phyloP scores from a whole-genome alignment of 305 asterid species.

The Fraxinus floribunda region DNA sequence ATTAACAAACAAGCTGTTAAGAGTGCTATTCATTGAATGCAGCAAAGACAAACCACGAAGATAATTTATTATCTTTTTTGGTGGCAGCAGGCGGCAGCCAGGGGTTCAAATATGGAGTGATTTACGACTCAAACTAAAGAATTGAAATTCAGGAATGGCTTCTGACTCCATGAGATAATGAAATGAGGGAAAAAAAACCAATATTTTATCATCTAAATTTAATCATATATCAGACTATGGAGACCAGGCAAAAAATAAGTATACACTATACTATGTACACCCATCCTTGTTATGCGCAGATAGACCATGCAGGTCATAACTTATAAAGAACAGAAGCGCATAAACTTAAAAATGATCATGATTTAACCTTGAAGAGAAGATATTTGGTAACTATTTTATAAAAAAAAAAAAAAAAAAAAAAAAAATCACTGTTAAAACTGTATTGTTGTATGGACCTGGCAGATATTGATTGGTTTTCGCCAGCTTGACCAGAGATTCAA shows the following conservation, averaged over 20 bases:
- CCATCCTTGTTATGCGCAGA: not conserved
- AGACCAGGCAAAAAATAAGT: not conserved
- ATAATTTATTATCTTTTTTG: conserved; percentile 1
- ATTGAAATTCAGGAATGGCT: not conserved
- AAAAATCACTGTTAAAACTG: not conserved
- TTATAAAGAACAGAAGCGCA: not conserved
- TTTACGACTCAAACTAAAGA: not conserved
- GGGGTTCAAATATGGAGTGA: not conserved
- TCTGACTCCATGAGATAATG: not conserved
- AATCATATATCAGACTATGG: not conserved
- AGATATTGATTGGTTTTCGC: not conserved
- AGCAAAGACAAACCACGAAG: conserved; percentile 1
- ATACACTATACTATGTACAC: not conserved
- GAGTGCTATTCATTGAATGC: conserved; percentile 8
- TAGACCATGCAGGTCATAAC: not conserved
- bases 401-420: not conserved
- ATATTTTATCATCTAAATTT: not conserved
- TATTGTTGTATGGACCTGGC: not conserved
- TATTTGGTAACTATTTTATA: not conserved
- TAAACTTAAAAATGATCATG: conserved; percentile 6
- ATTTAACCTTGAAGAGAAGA: not conserved
- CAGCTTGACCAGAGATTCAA: not conserved
- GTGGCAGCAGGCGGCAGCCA: not conserved
- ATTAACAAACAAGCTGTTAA: conserved; percentile 24
- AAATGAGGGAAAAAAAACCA: not conserved